Base-by-base conservation (phyloP, 192 early-diverging fungal genomes). In the Umbelopsis ramanniana region DNA sequence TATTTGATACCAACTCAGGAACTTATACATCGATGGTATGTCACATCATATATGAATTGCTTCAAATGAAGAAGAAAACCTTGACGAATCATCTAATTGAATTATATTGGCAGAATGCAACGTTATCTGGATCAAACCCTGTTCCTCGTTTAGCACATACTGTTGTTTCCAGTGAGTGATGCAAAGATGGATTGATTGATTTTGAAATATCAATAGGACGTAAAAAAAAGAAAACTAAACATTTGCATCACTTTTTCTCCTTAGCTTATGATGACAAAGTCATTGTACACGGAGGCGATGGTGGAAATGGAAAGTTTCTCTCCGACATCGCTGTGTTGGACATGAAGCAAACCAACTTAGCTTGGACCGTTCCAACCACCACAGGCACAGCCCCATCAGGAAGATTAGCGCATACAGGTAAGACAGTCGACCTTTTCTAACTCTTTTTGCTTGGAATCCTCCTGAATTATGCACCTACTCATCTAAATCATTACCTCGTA, bases 361-460 rank as follows among this genome's bases (percentile, higher is more conserved):
- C 48, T 22, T 72, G 71, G 71, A 60, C 52, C 6, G 71, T 60
- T 5, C 71, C 71, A 4, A 46, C 35, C 52, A 72, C 71, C 1
- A 24, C 35, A 9, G 52, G 54, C 3, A 57, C 35, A 4, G 52
- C 37, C 9, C 71, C 71, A 12, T 37, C 71, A 23, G 24, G 47
- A n/a, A 52, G 71, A 21, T 26, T 21, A 14, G 71, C 71, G 23
- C 71, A 72, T 45, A 57, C 21, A 1, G 48, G 48, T 50, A 50
- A 50, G n/a, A 15, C 11, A 6, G 40, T 29, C 29, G 1, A 29
- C 29, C 29, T 29, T 29, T 29, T 29, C 3, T 29, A 2, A 29
- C 3, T 29, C 29, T 29, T 3, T 29, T 29, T 29, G 29, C 29
- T 29, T 29, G 38, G 38, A 8, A 40, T 40, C 8, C 38, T 40